Conservation (phyloP, 257 asterid genomes). For the Plectranthus barbatus region DNA sequence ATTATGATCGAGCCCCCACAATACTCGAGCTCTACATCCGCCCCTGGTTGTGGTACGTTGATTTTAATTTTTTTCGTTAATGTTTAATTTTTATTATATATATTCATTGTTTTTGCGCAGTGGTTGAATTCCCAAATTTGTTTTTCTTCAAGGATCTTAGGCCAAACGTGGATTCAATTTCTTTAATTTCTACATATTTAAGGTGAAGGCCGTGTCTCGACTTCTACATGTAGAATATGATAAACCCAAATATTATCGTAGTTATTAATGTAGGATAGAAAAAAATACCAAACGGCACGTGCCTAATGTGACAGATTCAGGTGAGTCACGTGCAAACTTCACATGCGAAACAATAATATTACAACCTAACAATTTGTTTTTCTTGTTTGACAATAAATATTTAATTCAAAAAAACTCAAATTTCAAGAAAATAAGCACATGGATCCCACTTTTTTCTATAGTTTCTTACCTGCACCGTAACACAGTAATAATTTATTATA, state of each 20-base stretch:
- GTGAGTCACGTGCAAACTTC: conserved; percentile 16
- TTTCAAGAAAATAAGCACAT: conserved; percentile 16
- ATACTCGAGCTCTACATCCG: no score
- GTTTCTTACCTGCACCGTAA: conserved; percentile 6
- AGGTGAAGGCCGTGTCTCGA: not conserved
- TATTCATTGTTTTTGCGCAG: no score
- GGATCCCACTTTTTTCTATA: not conserved
- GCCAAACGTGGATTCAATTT: not conserved
- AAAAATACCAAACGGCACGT: conserved; percentile 12
- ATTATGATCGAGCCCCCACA: no score
- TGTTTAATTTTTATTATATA: no score
- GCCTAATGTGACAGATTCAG: not conserved
- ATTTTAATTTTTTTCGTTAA: no score
- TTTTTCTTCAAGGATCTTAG: no score
- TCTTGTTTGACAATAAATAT: conserved; percentile 20
- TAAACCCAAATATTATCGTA: not conserved
- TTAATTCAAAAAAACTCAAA: conserved; percentile 8
- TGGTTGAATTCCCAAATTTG: no score
- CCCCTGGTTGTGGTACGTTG: no score
- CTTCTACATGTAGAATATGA: no score
- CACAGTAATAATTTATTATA: not conserved
- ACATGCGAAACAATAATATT: conserved; percentile 12
- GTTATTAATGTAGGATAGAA: not conserved
- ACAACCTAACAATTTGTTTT: not conserved
- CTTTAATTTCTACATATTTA: no score